Percentiles rank a stretch among this genome's conserved stretches.
These are phyloP conservation scores for Lepidium africanum DNA, from an alignment of 345 rosid genomes.

Conservation along the genomic window DNA sequence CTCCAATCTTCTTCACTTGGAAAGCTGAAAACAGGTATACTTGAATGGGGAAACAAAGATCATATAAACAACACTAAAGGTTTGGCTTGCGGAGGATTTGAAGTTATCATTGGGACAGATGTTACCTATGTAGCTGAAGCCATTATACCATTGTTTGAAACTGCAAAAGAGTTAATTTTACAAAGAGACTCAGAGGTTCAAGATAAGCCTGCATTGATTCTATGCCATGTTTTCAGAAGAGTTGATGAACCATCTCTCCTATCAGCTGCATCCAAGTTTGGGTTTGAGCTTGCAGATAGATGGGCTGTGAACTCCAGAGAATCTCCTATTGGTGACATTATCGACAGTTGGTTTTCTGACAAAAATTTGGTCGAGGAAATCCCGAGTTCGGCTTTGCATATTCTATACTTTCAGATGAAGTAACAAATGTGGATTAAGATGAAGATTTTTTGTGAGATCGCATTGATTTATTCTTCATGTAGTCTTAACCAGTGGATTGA, in stretches of 20 bases:
- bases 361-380: conserved; percentile 21
- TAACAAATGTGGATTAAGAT: conserved; percentile 1
- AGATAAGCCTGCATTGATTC: conserved; percentile 48
- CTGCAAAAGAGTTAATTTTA: conserved; percentile 61
- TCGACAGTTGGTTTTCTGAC: conserved; percentile 51
- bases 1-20: conserved; percentile 32
- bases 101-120: conserved; percentile 77
- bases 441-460: not conserved
- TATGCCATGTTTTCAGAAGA: conserved; percentile 65
- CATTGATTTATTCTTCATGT: not conserved
- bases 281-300: conserved; percentile 57
- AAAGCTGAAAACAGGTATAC: conserved; percentile 42
- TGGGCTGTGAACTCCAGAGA: conserved; percentile 41
- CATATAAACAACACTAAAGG: conserved; percentile 47
- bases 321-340: conserved; percentile 31
- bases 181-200: conserved; percentile 10
- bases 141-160: conserved; percentile 55
- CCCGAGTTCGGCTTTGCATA: conserved; percentile 56
- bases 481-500: not conserved
- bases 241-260: conserved; percentile 71
- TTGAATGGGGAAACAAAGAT: conserved; percentile 70
- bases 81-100: conserved; percentile 44
- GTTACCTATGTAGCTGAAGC: conserved; percentile 70
- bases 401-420: conserved; percentile 53
- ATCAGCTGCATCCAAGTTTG: conserved; percentile 54